Conservation (phyloP, 2,329 filamentous ascomycete genomes). For the Xylariaceae sp. region DNA sequence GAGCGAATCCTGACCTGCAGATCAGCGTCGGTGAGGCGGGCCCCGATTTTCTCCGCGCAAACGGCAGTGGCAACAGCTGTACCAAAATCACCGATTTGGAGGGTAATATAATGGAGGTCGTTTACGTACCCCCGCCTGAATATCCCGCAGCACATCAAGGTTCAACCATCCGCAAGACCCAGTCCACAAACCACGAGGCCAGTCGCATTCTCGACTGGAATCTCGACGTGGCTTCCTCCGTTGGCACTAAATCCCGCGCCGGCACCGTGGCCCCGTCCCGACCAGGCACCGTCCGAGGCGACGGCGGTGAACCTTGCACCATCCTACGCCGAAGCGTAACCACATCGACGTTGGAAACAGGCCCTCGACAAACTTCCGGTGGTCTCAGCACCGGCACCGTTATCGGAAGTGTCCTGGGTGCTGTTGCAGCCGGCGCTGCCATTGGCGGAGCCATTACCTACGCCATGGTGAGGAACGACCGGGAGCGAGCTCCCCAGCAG, state of each 20-base stretch:
- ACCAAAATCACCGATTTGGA: conserved; percentile 71
- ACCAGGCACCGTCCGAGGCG: conserved; percentile 15
- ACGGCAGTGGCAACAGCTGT: conserved; percentile 31
- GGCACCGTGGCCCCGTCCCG: conserved; percentile 15
- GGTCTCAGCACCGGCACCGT: conserved; percentile 44
- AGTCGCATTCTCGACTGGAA: conserved; percentile 47
- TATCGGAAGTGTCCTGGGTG: conserved; percentile 72
- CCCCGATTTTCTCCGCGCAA: conserved; percentile 19
- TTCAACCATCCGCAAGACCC: conserved; percentile 30
- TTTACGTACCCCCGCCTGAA: conserved; percentile 46
- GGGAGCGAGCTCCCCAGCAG: conserved; percentile 34
- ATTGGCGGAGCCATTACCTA: conserved; percentile 62
- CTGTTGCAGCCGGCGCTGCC: conserved; percentile 67
- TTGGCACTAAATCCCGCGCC: conserved; percentile 17
- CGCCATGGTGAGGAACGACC: conserved; percentile 61
- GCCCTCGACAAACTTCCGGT: conserved; percentile 18
- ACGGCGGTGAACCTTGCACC: conserved; percentile 21
- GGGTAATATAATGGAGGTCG: conserved; percentile 78
- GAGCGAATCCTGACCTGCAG: conserved; percentile 51
- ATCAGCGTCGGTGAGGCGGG: conserved; percentile 39
- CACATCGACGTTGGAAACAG: conserved; percentile 28
- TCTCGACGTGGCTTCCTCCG: conserved; percentile 36
- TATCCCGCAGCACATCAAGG: conserved; percentile 32
- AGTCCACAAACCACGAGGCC: conserved; percentile 35
- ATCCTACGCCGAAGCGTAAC: conserved; percentile 30